phyloP scores from a whole-genome alignment of 2,329 filamentous ascomycete genomes.

The Fusarium heterosporum region DNA sequence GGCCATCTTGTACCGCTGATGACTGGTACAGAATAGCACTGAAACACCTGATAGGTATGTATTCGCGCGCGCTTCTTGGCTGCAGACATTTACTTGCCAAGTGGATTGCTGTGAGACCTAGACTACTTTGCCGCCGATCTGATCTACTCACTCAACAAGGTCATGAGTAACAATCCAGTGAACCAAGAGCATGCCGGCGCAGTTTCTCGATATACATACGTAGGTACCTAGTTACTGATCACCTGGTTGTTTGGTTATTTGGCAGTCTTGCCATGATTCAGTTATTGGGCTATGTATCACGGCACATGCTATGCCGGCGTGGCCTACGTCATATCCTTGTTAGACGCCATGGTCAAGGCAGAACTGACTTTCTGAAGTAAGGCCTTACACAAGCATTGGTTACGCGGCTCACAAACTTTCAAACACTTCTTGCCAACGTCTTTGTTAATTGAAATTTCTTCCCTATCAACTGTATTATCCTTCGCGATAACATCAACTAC shows the following conservation, averaged over 20 bases:
- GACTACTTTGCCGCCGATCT: background rate
- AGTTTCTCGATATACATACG: background rate
- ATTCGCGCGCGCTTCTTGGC: slow-evolving; percentile 7
- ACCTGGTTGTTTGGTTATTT: background rate
- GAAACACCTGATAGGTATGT: slow-evolving; percentile 22
- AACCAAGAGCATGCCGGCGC: too few species aligned
- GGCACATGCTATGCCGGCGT: slow-evolving; percentile 30
- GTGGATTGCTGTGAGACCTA: too few species aligned
- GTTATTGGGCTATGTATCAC: slow-evolving; percentile 6
- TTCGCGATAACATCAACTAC: background rate
- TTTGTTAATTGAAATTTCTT: background rate
- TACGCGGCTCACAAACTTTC: slow-evolving; percentile 19
- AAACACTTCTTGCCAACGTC: slow-evolving; percentile 1
- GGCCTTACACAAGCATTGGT: slow-evolving; percentile 17
- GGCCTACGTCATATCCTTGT: slow-evolving; percentile 29
- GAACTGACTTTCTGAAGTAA: background rate
- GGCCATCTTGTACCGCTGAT: background rate
- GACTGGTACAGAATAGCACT: background rate
- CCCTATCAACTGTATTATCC: background rate
- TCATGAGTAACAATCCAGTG: background rate
- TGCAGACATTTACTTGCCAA: background rate
- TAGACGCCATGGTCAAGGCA: slow-evolving; percentile 7
- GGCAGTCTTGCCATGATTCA: background rate
- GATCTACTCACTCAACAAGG: background rate
- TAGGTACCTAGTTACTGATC: background rate